Evolutionary conservation across 345 rosid species (phyloP).

Genomic region (Hirschfeldia incana): DNA sequence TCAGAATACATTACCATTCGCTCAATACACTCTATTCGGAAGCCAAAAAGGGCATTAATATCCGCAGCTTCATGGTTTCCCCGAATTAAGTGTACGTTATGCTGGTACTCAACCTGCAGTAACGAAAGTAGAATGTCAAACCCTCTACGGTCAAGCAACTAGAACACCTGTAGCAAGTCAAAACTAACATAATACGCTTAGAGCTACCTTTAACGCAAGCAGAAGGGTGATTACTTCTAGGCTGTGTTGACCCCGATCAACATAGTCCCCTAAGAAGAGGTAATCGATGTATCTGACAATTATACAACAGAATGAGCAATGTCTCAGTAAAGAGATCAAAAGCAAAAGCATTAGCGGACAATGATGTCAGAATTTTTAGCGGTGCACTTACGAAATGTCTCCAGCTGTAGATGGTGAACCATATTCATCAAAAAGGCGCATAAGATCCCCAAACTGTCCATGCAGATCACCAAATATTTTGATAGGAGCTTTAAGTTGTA

Average conservation of each 20-base stretch:
- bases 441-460: constrained; percentile 94
- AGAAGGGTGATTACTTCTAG: constrained; percentile 82
- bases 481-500: constrained; percentile 83
- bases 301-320: constrained; percentile 26
- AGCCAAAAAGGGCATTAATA: constrained; percentile 94
- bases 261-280: constrained; percentile 96
- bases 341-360: neutral
- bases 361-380: constrained; percentile 8
- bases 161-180: constrained; percentile 16
- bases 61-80: constrained; percentile 99
- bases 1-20: constrained; percentile 66
- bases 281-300: constrained; percentile 81
- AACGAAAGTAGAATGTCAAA: constrained; percentile 28
- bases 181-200: constrained; percentile 11
- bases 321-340: constrained; percentile 11
- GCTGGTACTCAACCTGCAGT: constrained; percentile 77
- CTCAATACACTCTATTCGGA: constrained; percentile 89
- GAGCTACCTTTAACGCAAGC: constrained; percentile 81
- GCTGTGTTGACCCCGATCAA: constrained; percentile 95
- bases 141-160: constrained; percentile 13
- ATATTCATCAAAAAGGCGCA: constrained; percentile 95
- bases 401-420: constrained; percentile 97
- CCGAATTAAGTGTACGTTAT: constrained; percentile 85
- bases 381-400: constrained; percentile 78
- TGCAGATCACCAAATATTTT: constrained; percentile 96